phyloP scores from a whole-genome alignment of 805 yeast genomes.

The Lachancea cidri region DNA sequence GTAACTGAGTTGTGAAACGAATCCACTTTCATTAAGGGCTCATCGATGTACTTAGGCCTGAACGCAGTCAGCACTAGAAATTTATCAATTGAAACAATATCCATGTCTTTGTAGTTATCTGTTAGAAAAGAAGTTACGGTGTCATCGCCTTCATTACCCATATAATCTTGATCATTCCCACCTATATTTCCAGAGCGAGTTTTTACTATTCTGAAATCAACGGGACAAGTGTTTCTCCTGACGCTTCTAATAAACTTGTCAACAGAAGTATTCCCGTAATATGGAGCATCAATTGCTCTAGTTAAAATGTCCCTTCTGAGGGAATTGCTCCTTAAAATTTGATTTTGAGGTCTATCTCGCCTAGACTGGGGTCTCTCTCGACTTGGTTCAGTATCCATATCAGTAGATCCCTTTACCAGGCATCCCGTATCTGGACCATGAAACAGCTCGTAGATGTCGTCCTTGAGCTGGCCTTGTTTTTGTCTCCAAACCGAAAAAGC shows the following conservation, averaged over 20 bases:
- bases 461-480: constrained; percentile 15
- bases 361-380: not conserved
- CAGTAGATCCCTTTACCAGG: not conserved
- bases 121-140: constrained; percentile 22
- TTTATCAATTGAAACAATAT: constrained; percentile 21
- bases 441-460: constrained; percentile 14
- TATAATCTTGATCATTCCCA: not conserved
- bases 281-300: constrained; percentile 1
- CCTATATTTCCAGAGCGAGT: constrained; percentile 7
- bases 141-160: constrained; percentile 6
- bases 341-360: not conserved
- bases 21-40: constrained; percentile 17
- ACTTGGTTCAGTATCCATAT: not conserved
- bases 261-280: not conserved
- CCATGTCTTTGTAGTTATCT: constrained; percentile 22
- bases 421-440: constrained; percentile 2
- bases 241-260: constrained; percentile 17
- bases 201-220: constrained; percentile 19
- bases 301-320: constrained; percentile 1
- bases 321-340: not conserved
- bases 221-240: constrained; percentile 18
- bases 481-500: constrained; percentile 23
- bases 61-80: constrained; percentile 16
- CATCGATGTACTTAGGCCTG: constrained; percentile 22
- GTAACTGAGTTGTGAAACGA: constrained; percentile 10